phyloP scores from a whole-genome alignment of 257 asterid species.

The Solanum clarkiae region DNA sequence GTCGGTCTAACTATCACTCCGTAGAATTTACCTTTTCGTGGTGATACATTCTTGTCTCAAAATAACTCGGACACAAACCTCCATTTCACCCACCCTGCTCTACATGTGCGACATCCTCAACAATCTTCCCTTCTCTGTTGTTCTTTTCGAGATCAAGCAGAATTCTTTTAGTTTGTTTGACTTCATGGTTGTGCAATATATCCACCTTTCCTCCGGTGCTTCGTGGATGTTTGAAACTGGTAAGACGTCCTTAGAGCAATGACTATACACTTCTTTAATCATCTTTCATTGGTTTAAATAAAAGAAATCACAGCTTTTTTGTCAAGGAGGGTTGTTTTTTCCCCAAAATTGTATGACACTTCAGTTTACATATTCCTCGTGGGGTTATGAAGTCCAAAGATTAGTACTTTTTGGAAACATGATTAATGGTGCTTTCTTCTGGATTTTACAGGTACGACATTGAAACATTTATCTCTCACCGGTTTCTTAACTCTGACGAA shows the following conservation, averaged over 20 bases:
- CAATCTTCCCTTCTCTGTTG: too few relatives aligned
- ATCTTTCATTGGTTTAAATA: not conserved
- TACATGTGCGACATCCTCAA: too few relatives aligned
- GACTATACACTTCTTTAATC: not conserved
- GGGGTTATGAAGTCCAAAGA: not conserved
- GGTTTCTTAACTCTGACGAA: conserved; percentile 48
- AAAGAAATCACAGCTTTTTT: not conserved
- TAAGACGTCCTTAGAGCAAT: not conserved
- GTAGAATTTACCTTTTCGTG: too few relatives aligned
- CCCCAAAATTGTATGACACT: not conserved
- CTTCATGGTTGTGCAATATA: not conserved
- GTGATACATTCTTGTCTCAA: too few relatives aligned
- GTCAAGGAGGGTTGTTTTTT: not conserved
- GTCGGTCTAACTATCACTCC: too few relatives aligned
- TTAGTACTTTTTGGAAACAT: not conserved
- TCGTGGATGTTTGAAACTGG: not conserved
- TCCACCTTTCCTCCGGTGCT: not conserved
- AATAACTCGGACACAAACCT: too few relatives aligned
- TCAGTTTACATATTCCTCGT: not conserved
- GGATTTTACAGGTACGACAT: conserved; percentile 70
- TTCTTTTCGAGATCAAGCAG: not conserved
- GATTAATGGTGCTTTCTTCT: not conserved
- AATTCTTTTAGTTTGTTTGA: not conserved
- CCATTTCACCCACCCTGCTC: too few relatives aligned
- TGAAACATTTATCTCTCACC: conserved; percentile 52